Percentiles rank a stretch among this genome's conserved stretches.
Conservation (phyloP, 2,329 filamentous ascomycete genomes). For the Epichloe sp. region DNA sequence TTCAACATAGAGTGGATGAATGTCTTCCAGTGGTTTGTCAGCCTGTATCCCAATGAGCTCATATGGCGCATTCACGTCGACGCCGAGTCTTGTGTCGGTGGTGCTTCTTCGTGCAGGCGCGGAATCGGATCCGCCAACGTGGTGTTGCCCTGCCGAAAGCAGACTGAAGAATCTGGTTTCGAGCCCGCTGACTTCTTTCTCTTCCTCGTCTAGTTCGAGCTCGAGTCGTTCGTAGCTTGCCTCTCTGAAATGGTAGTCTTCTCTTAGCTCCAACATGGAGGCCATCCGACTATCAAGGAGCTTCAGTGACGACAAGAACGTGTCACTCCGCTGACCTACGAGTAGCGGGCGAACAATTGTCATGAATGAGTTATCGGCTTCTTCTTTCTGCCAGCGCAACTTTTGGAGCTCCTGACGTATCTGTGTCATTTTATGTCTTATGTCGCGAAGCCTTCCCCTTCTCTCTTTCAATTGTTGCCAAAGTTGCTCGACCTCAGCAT, state of each 20-base stretch:
- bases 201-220: slow-evolving; percentile 20
- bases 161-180: slow-evolving; percentile 27
- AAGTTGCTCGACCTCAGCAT: slow-evolving; percentile 20
- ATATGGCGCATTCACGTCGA: slow-evolving; percentile 15
- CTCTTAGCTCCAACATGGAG: slow-evolving; percentile 24
- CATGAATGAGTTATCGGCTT: slow-evolving; percentile 29
- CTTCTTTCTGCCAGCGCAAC: slow-evolving; percentile 20
- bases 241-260: slow-evolving; percentile 24
- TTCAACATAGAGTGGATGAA: slow-evolving; percentile 33
- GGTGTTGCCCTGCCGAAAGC: slow-evolving; percentile 17
- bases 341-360: slow-evolving; percentile 24
- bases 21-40: slow-evolving; percentile 22
- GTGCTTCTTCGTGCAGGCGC: not conserved
- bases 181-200: slow-evolving; percentile 21
- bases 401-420: slow-evolving; percentile 19
- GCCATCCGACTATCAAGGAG: slow-evolving; percentile 17
- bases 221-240: slow-evolving; percentile 25
- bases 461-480: slow-evolving; percentile 25
- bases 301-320: slow-evolving; percentile 10
- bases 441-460: slow-evolving; percentile 15
- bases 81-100: slow-evolving; percentile 1
- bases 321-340: slow-evolving; percentile 13
- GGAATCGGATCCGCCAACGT: slow-evolving; percentile 2
- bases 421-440: slow-evolving; percentile 19
- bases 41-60: slow-evolving; percentile 23